Conservation (phyloP, 106 monocot genomes). For the Acanthochlamys bracteata region DNA sequence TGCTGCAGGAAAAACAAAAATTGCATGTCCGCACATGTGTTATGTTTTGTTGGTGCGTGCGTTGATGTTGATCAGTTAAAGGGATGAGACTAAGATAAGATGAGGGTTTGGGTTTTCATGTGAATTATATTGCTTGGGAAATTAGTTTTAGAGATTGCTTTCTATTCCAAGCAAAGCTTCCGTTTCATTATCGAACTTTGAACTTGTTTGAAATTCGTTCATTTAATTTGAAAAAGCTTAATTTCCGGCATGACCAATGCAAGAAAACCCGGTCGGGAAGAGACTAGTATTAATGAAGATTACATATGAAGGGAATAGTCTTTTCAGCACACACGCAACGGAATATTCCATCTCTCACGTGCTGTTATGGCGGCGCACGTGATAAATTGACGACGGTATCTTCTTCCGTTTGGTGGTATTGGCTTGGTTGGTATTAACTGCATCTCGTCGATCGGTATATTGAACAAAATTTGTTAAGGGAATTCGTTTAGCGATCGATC, state of each 20-base stretch:
- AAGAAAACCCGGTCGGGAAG: conserved; percentile 13
- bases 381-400: no score
- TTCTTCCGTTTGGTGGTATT: conserved; percentile 10
- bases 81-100: neutral
- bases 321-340: neutral
- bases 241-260: conserved; percentile 32
- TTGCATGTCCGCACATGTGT: neutral
- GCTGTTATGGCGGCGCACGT: neutral
- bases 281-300: neutral
- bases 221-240: conserved; percentile 5
- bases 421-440: neutral
- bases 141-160: conserved; percentile 19
- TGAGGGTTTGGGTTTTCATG: conserved; percentile 5
- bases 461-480: no score
- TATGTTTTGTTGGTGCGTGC: neutral
- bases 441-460: no score
- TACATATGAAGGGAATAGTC: conserved; percentile 3
- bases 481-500: no score
- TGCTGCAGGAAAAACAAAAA: no score
- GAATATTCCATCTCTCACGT: conserved; percentile 19
- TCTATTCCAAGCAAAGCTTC: conserved; percentile 36
- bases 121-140: conserved; percentile 26
- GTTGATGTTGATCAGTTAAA: conserved; percentile 1
- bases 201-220: conserved; percentile 3
- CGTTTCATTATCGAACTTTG: neutral